phyloP scores from a whole-genome alignment of 108 stramenopile species.

The Parietichytrium sp. region DNA sequence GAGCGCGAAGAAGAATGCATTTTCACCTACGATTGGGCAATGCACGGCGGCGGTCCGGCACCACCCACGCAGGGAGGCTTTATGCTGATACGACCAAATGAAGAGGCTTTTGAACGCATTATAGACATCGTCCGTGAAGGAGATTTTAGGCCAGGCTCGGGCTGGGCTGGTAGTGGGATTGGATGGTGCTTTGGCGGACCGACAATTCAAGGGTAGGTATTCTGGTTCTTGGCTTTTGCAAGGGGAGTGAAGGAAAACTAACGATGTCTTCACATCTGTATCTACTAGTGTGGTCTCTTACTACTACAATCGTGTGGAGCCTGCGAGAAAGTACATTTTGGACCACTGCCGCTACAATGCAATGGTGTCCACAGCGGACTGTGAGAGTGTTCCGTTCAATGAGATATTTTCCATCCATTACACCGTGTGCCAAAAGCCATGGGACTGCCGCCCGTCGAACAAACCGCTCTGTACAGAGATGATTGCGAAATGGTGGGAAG shows the following conservation, averaged over 20 bases:
- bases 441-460: neutral
- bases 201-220: neutral
- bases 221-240: too few species aligned
- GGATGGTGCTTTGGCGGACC: conserved; percentile 28
- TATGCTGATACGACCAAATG: neutral
- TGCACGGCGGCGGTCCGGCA: neutral
- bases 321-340: neutral
- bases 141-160: neutral
- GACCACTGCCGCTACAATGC: conserved; percentile 28
- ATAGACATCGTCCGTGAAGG: conserved; percentile 29
- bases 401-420: neutral
- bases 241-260: too few species aligned
- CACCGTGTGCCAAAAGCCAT: conserved; percentile 30
- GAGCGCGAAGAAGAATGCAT: neutral
- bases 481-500: conserved; percentile 15
- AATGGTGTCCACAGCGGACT: conserved; percentile 18
- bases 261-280: too few species aligned
- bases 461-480: neutral
- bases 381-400: neutral
- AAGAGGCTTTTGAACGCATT: neutral
- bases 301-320: conserved; percentile 37
- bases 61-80: conserved; percentile 20
- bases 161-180: conserved; percentile 7
- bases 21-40: conserved; percentile 11
- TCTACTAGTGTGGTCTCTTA: conserved; percentile 1